Conservation (phyloP, 2,329 filamentous ascomycete genomes). For the Mycosphaerelloides madeirae region DNA sequence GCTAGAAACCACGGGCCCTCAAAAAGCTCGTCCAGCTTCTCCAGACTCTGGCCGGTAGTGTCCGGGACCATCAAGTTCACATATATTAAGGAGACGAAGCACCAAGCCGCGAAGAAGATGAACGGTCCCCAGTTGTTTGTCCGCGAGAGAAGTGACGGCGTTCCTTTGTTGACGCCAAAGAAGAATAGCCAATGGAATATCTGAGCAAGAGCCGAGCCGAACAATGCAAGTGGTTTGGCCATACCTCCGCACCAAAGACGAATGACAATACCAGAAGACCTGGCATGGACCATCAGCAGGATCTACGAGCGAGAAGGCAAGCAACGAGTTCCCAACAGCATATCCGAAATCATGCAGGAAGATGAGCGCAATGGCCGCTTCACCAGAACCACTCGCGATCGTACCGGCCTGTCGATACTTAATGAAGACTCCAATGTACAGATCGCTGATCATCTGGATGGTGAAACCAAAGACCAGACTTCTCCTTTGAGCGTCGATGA, state of each 20-base stretch:
- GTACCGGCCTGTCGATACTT: constrained; percentile 30
- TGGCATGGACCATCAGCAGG: constrained; percentile 32
- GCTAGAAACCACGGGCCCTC: constrained; percentile 5
- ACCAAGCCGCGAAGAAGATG: constrained; percentile 41
- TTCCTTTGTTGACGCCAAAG: constrained; percentile 36
- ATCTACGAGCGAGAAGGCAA: neutral
- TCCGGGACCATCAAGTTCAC: constrained; percentile 41
- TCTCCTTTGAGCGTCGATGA: constrained; percentile 36
- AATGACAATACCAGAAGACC: constrained; percentile 42
- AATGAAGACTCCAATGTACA: constrained; percentile 41
- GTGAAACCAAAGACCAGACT: constrained; percentile 34
- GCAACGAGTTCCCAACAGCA: neutral
- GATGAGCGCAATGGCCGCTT: constrained; percentile 42
- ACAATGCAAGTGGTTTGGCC: constrained; percentile 44
- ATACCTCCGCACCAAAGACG: constrained; percentile 44
- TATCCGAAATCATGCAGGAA: constrained; percentile 44
- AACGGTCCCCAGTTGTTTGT: constrained; percentile 42
- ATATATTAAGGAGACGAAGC: constrained; percentile 36
- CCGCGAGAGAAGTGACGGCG: constrained; percentile 35
- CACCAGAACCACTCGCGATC: constrained; percentile 29
- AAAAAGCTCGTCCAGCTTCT: constrained; percentile 26
- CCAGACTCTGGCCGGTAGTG: constrained; percentile 35
- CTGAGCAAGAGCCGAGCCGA: constrained; percentile 39
- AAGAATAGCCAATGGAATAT: constrained; percentile 43
- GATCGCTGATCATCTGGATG: constrained; percentile 39